Base-by-base conservation (phyloP, 108 stramenopile species). In the Nitzschia inconspicua region DNA sequence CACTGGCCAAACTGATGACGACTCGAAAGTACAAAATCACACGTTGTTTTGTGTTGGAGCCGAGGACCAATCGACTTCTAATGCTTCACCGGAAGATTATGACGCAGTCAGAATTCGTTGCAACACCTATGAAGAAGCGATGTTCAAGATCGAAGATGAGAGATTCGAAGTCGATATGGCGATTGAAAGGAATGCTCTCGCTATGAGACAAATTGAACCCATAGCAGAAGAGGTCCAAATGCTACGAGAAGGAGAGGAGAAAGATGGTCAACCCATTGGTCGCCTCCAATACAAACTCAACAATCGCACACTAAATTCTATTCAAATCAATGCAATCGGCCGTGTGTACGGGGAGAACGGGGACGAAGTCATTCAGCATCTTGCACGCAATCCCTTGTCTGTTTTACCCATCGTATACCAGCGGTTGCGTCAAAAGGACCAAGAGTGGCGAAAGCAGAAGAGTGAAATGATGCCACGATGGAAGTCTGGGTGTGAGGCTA, bases 161-260 rank as follows among this genome's bases (percentile, higher is more conserved):
- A 74, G 89, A 44, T 96, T 83, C 68, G 99, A 99, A 76, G 85
- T 98, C 25, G 99, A 99, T 69, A 97, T 98, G 93, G 95, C 96
- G 27, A 97, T 98, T 44, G 99, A 98, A 58, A 74, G 91, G 0
- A 97, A 96, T 65, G 57, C 74, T 9, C 55, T 72, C 36, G 89
- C 96, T n/a, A 86, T 97, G 74, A 72, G 82, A 1, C 70, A 85
- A 14, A 83, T 98, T 28, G 94, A 96, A 56, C 97, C 97, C 0
- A 76, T 98, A 25, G 95, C 88, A 2, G 86, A 96, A 59, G 97
- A 98, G 64, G 87, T 95, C 23, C 64, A 66, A 6, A 59, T 68
- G 25, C 75, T 97, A 10, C 67, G 81, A 16, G 74, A 78, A 46
- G 57, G 60, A 32, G 91, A 93, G 73, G 94, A 89, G 64, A 89